Percentiles rank a stretch among this genome's conserved stretches.
Conservation (phyloP, 2,329 filamentous ascomycete genomes). For the Fusarium sp. region DNA sequence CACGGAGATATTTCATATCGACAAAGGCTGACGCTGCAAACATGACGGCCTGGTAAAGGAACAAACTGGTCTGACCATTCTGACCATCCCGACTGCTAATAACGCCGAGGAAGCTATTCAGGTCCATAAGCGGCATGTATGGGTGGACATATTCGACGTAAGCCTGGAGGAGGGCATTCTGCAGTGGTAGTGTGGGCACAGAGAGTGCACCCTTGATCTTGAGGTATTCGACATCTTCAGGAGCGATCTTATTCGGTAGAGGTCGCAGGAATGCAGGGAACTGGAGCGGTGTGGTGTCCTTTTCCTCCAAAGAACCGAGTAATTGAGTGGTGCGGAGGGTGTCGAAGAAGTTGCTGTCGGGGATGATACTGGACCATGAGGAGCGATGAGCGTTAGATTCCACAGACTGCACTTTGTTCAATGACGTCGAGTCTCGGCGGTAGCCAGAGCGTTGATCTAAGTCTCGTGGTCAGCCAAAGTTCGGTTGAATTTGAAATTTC, state of each 20-base stretch:
- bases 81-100: constrained; percentile 77
- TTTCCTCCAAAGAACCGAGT: constrained; percentile 62
- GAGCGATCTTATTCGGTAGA: constrained; percentile 79
- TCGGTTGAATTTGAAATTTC: constrained; percentile 23
- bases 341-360: constrained; percentile 54
- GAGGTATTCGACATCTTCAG: constrained; percentile 87
- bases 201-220: constrained; percentile 86
- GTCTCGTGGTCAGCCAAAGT: constrained; percentile 53
- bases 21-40: constrained; percentile 92
- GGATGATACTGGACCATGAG: constrained; percentile 52
- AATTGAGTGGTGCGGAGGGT: constrained; percentile 59
- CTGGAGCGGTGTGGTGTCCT: constrained; percentile 59
- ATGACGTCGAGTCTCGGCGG: constrained; percentile 51
- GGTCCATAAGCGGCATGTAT: constrained; percentile 89
- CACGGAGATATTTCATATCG: constrained; percentile 79
- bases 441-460: constrained; percentile 57
- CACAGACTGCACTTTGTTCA: constrained; percentile 50
- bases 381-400: constrained; percentile 44
- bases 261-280: constrained; percentile 81
- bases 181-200: constrained; percentile 76
- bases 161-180: constrained; percentile 83
- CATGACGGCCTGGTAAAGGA: constrained; percentile 95
- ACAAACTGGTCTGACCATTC: constrained; percentile 80
- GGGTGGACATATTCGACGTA: constrained; percentile 94
- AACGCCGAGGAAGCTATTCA: constrained; percentile 70